Percentiles rank a stretch among this genome's conserved stretches.
These are phyloP conservation scores for Vitis riparia DNA, from an alignment of 164 flowering plant species.

Conservation along the genomic window DNA sequence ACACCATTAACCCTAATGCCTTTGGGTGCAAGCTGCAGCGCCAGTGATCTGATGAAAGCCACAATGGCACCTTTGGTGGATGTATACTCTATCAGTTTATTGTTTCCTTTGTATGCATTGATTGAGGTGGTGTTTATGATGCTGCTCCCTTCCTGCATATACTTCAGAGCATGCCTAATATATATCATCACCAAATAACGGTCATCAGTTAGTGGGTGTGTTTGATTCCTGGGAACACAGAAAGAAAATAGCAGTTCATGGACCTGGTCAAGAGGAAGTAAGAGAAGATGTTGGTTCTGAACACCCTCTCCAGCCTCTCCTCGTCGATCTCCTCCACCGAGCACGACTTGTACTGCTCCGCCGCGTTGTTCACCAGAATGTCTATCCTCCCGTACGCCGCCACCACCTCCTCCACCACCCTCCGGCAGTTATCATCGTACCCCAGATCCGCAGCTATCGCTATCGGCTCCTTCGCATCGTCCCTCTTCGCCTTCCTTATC, in stretches of 20 bases:
- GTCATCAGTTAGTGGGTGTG: neutral
- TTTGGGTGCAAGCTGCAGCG: conserved; percentile 51
- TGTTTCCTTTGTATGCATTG: conserved; percentile 62
- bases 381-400: conserved; percentile 54
- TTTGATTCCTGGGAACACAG: too few relatives aligned
- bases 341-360: conserved; percentile 47
- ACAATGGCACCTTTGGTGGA: conserved; percentile 83
- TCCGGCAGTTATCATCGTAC: conserved; percentile 56
- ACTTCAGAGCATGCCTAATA: conserved; percentile 62
- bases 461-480: conserved; percentile 57
- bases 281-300: conserved; percentile 59
- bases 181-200: neutral
- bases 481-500: conserved; percentile 32
- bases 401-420: conserved; percentile 57
- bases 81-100: conserved; percentile 61
- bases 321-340: conserved; percentile 53
- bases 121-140: conserved; percentile 77
- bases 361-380: conserved; percentile 61
- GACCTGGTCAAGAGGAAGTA: conserved; percentile 54
- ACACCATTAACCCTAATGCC: conserved; percentile 83
- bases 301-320: conserved; percentile 50
- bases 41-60: conserved; percentile 62
- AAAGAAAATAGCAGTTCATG: too few relatives aligned
- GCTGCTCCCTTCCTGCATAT: conserved; percentile 69
- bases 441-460: conserved; percentile 60